These are phyloP conservation scores for Cyclocybe cylindracea DNA, from an alignment of 768 basidiomycete genomes.

Conservation along the genomic window DNA sequence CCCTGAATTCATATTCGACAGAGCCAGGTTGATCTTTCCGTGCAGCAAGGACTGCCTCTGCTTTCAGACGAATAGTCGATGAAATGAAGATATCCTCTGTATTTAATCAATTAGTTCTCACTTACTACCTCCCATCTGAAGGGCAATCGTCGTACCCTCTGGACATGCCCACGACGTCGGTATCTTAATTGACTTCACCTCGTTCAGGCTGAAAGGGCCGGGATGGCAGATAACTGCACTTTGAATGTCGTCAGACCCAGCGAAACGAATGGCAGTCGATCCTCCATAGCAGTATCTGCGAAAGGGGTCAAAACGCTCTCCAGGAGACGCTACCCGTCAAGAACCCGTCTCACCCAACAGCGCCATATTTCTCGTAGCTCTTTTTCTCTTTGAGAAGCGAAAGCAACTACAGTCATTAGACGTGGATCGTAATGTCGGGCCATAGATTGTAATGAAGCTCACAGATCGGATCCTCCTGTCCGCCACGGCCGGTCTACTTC, in stretches of 20 bases:
- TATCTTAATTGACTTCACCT: conserved; percentile 33
- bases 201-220: conserved; percentile 24
- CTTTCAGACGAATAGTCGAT: conserved; percentile 24
- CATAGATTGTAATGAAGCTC: not conserved
- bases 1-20: conserved; percentile 42
- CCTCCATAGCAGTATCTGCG: conserved; percentile 44
- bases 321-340: not conserved
- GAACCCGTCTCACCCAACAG: conserved; percentile 30
- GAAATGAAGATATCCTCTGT: conserved; percentile 37
- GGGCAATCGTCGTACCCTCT: conserved; percentile 27
- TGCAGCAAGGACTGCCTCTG: conserved; percentile 32
- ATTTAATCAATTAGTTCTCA: not conserved
- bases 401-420: conserved; percentile 29
- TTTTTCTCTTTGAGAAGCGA: conserved; percentile 33
- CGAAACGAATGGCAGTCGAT: conserved; percentile 33
- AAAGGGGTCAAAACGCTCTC: not conserved
- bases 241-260: conserved; percentile 30
- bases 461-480: conserved; percentile 26
- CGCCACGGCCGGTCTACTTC: conserved; percentile 31
- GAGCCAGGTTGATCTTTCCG: conserved; percentile 30
- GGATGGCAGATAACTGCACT: conserved; percentile 43
- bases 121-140: too few species aligned
- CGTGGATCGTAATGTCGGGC: not conserved
- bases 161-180: conserved; percentile 39
- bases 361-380: conserved; percentile 41